A percentile compares a stretch with the other conserved stretches of the same genome.
These are phyloP conservation scores for Trichosanthes cucumerina DNA, from an alignment of 306 rosid genomes.

Conservation along the genomic window DNA sequence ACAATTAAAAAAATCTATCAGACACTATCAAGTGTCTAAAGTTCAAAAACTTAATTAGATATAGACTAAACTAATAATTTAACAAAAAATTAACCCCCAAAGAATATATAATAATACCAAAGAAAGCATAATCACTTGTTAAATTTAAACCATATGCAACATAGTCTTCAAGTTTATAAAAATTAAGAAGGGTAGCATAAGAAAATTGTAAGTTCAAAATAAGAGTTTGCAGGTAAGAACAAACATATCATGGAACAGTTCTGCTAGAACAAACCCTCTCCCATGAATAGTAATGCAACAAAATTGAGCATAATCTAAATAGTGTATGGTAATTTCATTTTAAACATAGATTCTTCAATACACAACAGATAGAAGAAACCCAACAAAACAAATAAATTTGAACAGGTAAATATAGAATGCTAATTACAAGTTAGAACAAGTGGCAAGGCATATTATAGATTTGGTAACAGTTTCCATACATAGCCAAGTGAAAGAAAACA, in stretches of 20 bases:
- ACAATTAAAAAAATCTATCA: too few relatives aligned
- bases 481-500: slow-evolving; percentile 17
- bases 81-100: neutral
- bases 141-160: neutral
- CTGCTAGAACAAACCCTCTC: neutral
- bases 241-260: neutral
- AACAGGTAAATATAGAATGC: neutral
- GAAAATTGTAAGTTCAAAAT: neutral
- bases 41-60: too few relatives aligned
- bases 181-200: neutral
- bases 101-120: neutral
- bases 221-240: neutral
- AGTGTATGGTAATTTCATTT: neutral
- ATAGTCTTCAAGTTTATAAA: neutral
- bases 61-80: neutral
- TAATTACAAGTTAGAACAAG: slow-evolving; percentile 2
- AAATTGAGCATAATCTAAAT: neutral
- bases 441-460: neutral
- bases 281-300: neutral
- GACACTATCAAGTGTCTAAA: too few relatives aligned
- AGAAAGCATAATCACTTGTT: neutral
- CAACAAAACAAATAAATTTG: neutral
- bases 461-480: slow-evolving; percentile 2
- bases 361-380: neutral
- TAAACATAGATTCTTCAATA: neutral